Evolutionary conservation across 2,329 filamentous ascomycete species (phyloP), one percentile per base, ranked within the genome.

Genomic region (Colletotrichum incanum): DNA sequence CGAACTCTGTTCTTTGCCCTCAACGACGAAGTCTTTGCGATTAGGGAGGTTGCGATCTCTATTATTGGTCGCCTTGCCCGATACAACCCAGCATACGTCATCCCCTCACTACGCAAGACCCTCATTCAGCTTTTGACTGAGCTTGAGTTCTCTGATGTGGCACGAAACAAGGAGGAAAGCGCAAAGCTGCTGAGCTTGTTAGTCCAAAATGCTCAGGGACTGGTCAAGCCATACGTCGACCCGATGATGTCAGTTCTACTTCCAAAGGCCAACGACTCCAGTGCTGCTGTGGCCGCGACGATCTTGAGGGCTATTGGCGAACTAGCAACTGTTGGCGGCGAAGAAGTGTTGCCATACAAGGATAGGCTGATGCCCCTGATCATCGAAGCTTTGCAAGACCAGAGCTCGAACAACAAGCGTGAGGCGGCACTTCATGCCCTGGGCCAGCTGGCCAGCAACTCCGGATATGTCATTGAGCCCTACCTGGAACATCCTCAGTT

Each of bases 221-320:
- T 99, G 16, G 97, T 99, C 80, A 96, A 96, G 80, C 96, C 96
- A 3, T 98, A 98, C 77, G 96, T 99, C 56, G 95, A 98, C 78
- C 95, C 96, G 1, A 98, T 99, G 90, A 94, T 98, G 65, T 93
- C 93, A 16, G 95, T 98, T 1, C 88, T 99, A n/a, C 86, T 99
- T 2, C 96, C 96, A 1, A 98, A 98, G 80, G 94, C 96, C 7
- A 92, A 90, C 67, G 97, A 99, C 79, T 82, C 90, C 0, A 96
- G 94, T 76, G 90, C 95, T 0, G 93, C 94, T 49, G 96, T 99
- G 18, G 95, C 96, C 28, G 94, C 96, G 1, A 98, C 95, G 2
- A 97, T 97, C n/a, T 86, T 99, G 63, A 94, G 95, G 81, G 96
- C 96, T 8, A 94, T 99, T 73, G 96, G 96, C 60, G 95, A 99